Base-by-base conservation (phyloP, 106 monocot genomes). In the Acanthochlamys bracteata region DNA sequence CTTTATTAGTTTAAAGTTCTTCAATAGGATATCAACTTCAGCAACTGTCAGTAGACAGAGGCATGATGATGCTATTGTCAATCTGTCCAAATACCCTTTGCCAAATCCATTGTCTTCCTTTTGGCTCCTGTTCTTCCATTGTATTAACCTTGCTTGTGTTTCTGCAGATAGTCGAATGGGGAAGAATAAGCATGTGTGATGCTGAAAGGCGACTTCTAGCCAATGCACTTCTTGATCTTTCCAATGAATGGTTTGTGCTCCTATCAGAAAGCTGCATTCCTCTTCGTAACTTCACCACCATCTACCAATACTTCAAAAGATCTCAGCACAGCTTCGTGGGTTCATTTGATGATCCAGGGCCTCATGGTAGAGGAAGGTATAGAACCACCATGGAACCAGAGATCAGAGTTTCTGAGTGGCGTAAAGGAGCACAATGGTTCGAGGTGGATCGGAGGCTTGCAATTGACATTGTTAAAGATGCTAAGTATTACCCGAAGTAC, bases 351-450 rank as follows among this genome's bases (percentile, higher is more conserved):
- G 86, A 87, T 55, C 73, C 69, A 10, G 75, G 83, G 12, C 74
- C 67, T 8, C 61, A 75, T 14, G 83, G 83, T 20, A 66, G 83
- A 52, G 87, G 88, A 0, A 66, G 88, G 11, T 88, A 88, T 41
- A 66, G 75, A 24, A 15, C 1, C 2, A 77, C 56, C 72, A 80
- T 88, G 88, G 71, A 59, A 20, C 88, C 88, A 0, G 77, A 76
- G 42, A 73, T 88, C 58, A 69, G 66, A 39, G 23, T 80, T 41
- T 12, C 45, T 8, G 25, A 88, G 14, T 88, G 86, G 86, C 75
- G 86, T 24, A 86, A 86, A 64, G 86, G 86, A 3, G 78, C 86
- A 7, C 86, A 86, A 20, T 86, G 86, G 86, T 86, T 86, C 25
- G 82, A 82, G 47, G 79, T 82, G 11, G 67, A 65, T 63, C 39